phyloP scores from a whole-genome alignment of 306 rosid species.

The Rosa chinensis region DNA sequence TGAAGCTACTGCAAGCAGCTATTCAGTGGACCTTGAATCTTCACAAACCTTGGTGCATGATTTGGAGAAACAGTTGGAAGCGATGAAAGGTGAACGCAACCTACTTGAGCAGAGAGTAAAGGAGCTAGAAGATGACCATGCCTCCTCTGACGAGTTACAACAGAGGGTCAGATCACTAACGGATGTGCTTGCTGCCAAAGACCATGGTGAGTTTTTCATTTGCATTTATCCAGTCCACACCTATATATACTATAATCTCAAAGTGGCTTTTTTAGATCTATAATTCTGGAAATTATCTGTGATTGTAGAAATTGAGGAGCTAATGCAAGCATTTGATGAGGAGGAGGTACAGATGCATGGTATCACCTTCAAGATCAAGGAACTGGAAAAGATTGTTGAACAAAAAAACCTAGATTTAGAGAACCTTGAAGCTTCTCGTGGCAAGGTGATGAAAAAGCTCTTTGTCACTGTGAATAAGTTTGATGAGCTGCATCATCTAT shows the following conservation, averaged over 20 bases:
- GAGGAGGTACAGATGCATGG: slow-evolving; percentile 92
- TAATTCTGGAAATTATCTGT: slow-evolving; percentile 28
- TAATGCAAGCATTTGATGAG: slow-evolving; percentile 95
- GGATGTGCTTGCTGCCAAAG: slow-evolving; percentile 73
- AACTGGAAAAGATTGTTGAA: slow-evolving; percentile 61
- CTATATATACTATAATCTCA: not conserved
- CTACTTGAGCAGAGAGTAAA: slow-evolving; percentile 59
- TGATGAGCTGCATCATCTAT: slow-evolving; percentile 91
- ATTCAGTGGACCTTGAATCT: slow-evolving; percentile 67
- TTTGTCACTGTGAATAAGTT: slow-evolving; percentile 79
- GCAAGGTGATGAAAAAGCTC: slow-evolving; percentile 80
- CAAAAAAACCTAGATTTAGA: slow-evolving; percentile 70
- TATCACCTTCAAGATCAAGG: slow-evolving; percentile 55
- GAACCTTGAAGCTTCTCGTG: slow-evolving; percentile 72
- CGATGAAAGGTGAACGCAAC: slow-evolving; percentile 51
- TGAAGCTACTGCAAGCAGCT: slow-evolving; percentile 63
- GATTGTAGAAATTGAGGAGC: slow-evolving; percentile 79
- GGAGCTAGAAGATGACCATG: slow-evolving; percentile 55
- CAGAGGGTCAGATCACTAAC: slow-evolving; percentile 62
- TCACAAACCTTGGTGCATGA: slow-evolving; percentile 48
- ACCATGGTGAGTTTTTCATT: slow-evolving; percentile 59
- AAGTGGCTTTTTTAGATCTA: not conserved
- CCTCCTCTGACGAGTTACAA: slow-evolving; percentile 54
- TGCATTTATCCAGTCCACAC: not conserved
- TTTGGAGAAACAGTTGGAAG: slow-evolving; percentile 59